Conservation (phyloP, 495 filamentous ascomycete genomes). For the Hypoxylon intermedium region DNA sequence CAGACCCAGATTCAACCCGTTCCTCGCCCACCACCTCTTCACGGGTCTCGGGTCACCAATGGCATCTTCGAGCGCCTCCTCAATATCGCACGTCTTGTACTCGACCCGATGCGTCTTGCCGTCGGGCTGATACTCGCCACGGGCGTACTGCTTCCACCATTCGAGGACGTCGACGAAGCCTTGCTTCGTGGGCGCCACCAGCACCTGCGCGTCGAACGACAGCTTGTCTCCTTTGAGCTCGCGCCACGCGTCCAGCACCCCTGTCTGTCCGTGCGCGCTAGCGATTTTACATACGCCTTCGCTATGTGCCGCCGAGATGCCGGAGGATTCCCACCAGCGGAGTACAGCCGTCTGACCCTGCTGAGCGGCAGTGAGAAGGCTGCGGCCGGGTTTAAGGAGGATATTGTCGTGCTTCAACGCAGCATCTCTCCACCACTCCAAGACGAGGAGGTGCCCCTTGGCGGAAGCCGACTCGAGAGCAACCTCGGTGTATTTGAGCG, state of each 20-base stretch:
- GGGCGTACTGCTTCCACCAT: slow-evolving; percentile 85
- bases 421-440: slow-evolving; percentile 88
- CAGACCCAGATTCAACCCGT: slow-evolving; percentile 85
- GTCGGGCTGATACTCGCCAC: slow-evolving; percentile 57
- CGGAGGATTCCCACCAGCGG: slow-evolving; percentile 82
- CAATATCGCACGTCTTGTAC: slow-evolving; percentile 94
- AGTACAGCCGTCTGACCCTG: slow-evolving; percentile 73
- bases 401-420: slow-evolving; percentile 52
- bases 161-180: slow-evolving; percentile 83
- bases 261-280: slow-evolving; percentile 83
- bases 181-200: slow-evolving; percentile 86
- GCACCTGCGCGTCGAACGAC: slow-evolving; percentile 85
- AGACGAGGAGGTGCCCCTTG: slow-evolving; percentile 79
- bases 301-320: slow-evolving; percentile 74
- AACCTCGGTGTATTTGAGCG: slow-evolving; percentile 81
- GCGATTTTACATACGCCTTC: slow-evolving; percentile 84
- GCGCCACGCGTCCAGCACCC: slow-evolving; percentile 83
- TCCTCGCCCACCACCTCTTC: slow-evolving; percentile 85
- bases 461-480: slow-evolving; percentile 85
- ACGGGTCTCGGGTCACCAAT: slow-evolving; percentile 74
- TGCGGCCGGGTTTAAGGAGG: slow-evolving; percentile 76
- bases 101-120: slow-evolving; percentile 66
- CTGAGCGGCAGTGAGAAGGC: slow-evolving; percentile 80
- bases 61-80: slow-evolving; percentile 90
- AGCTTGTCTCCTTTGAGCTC: slow-evolving; percentile 79